Evolutionary conservation across 495 filamentous ascomycete species (phyloP), one percentile per base, ranked within the genome.

Genomic region (Sporormia fimetaria): DNA sequence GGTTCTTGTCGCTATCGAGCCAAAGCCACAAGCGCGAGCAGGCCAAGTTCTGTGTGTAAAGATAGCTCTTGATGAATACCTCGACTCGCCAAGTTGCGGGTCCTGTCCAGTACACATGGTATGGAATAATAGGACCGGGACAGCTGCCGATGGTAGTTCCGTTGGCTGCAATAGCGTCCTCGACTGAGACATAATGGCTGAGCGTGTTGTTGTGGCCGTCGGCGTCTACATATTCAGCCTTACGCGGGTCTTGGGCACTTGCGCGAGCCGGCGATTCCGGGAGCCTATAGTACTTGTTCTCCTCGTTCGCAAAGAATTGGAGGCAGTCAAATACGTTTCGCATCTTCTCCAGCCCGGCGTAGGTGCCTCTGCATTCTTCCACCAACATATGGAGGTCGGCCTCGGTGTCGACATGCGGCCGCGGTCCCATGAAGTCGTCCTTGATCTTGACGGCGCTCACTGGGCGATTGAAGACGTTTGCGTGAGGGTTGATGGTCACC

Each of bases 71-170:
- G 56, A 74, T 53, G 49, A 75, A 75, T 9, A 73, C 48, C 34
- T 75, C 71, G 26, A 74, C 66, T 14, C 71, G 58, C 71, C 71
- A 75, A 2, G 69, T 73, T 8, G 71, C 67, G 5, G 67, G 65
- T 2, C 71, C 71, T 11, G 69, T 72, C 71, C 71, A 75, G 63
- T 74, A 75, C 0, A 67, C 66, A 37, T 75, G 71, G 34, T 67
- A 74, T 11, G 67, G 67, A 18, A 72, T 63, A 33, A 73, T 65
- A n/a, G 71, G 67, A 12, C 71, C 71, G 27, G 66, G 55, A 47
- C 71, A 75, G 25, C 63, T 54, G 3, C 67, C 71, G 21, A 63
- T 55, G 4, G 49, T 59, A 9, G 56, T 41, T n/a, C 54, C 49
- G 24, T 49, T 50, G 4, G 59, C 44, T 4, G 59, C 47, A 2